Evolutionary conservation across 257 asterid genomes (phyloP), one percentile per base, ranked within the genome.

Genomic region (Orobanche coerulescens): DNA sequence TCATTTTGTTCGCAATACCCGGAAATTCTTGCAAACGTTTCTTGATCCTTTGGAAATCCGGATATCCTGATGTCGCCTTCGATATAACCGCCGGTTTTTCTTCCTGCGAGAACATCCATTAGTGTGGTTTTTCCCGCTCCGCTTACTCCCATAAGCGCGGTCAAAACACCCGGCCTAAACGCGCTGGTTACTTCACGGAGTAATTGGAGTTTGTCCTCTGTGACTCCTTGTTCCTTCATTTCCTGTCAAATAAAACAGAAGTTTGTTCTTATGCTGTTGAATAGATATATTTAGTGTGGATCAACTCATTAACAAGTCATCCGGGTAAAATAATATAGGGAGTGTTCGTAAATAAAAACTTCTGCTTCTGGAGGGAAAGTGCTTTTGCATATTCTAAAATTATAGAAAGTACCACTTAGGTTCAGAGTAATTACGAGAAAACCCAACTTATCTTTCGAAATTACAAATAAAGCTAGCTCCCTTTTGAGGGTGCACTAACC

Each of bases 81-180:
- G 0, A 79, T 78, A 43, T 79, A 83, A 12, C 92, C 95, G 13
- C 89, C 89, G 0, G 87, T 81, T 75, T 86, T 86, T 49, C 95
- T 67, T 7, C 95, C 92, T 0, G 92, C 92, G 13, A 86, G 69
- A 54, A 83, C 95, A 39, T 85, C 95, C 91, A 85, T 83, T 13
- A 85, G 68, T 4, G 91, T 85, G 0, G 95, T 86, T 68, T 86
- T 86, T 28, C 92, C 89, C 1, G 89, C 89, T 51, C 92, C 95
- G 34, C 92, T 86, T 43, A 81, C 72, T 68, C 95, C 95, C 92
- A 86, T 86, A 59, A 86, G 61, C 13, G 89, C 95, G 22, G 89
- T 86, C 65, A 86, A 52, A 67, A 81, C 76, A 49, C 95, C 92
- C 0, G 92, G 92, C 76, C 95, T 74, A 58, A 86, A 86, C 1